Evolutionary conservation across 257 asterid species (phyloP).

Genomic region (Asclepias syriaca): DNA sequence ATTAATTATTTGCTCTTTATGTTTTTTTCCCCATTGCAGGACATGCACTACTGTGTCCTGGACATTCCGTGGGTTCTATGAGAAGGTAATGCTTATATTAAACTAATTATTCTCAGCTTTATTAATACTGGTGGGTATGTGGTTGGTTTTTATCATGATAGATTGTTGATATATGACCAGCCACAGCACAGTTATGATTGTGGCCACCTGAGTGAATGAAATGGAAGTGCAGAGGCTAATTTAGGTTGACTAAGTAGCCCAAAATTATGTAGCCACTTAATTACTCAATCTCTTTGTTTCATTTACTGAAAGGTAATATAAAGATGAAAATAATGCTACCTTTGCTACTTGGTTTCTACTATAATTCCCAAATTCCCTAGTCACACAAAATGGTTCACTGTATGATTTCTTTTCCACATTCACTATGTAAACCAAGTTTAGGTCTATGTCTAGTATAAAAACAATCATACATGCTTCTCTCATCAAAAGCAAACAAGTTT

Average conservation of each 20-base stretch:
- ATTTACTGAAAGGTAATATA: neutral
- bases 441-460: neutral
- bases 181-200: neutral
- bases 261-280: neutral
- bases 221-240: neutral
- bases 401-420: neutral
- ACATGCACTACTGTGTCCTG: constrained; percentile 96
- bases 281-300: neutral
- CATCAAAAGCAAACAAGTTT: neutral
- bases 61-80: constrained; percentile 93
- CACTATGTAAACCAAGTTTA: neutral
- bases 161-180: neutral
- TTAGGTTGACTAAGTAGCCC: neutral
- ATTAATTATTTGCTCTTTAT: neutral
- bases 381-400: neutral
- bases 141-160: neutral
- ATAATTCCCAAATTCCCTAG: neutral
- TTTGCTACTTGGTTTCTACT: neutral
- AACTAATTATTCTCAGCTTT: constrained; percentile 9
- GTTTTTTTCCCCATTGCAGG: constrained; percentile 41
- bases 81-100: constrained; percentile 54
- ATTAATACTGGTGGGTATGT: neutral
- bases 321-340: neutral
- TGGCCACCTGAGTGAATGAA: neutral
- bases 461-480: neutral